Conservation (phyloP, 225 moss, liverwort and hornwort genomes). For the Takakia lepidozioides region DNA sequence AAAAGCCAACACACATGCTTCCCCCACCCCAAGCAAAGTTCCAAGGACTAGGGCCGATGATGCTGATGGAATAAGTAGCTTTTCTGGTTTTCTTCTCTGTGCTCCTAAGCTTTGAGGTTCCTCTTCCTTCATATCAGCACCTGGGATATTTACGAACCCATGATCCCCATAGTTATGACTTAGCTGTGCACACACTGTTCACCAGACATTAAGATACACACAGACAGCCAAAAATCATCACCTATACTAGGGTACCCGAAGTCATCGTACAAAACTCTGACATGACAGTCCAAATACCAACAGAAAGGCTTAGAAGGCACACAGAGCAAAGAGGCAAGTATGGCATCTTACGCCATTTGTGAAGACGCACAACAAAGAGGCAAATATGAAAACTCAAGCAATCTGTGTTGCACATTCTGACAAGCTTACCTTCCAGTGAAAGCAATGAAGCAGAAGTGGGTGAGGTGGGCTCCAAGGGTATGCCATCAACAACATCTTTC, state of each 20-base stretch:
- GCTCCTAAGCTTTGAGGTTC: conserved; percentile 10
- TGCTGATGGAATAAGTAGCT: conserved; percentile 60
- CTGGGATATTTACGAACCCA: conserved; percentile 18
- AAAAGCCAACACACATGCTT: conserved; percentile 24
- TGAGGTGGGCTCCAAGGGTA: conserved; percentile 19
- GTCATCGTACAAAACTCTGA: background rate
- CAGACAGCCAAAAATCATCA: no score
- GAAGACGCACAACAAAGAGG: no score
- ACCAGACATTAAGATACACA: no score
- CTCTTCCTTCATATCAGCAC: conserved; percentile 22
- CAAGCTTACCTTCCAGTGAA: conserved; percentile 22
- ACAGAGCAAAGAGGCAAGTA: no score
- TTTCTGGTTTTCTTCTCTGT: conserved; percentile 13
- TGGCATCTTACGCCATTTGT: no score
- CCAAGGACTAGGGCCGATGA: background rate
- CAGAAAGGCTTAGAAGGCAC: no score
- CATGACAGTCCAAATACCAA: background rate
- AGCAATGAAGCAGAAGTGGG: conserved; percentile 12
- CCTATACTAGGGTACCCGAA: no score
- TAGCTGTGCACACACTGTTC: no score
- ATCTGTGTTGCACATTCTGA: no score
- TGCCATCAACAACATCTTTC: conserved; percentile 19
- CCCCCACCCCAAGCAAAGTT: conserved; percentile 30
- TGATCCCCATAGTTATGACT: no score
- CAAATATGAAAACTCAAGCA: background rate